phyloP scores from a whole-genome alignment of 2,329 filamentous ascomycete species.

The Pseudogymnoascus sp. region DNA sequence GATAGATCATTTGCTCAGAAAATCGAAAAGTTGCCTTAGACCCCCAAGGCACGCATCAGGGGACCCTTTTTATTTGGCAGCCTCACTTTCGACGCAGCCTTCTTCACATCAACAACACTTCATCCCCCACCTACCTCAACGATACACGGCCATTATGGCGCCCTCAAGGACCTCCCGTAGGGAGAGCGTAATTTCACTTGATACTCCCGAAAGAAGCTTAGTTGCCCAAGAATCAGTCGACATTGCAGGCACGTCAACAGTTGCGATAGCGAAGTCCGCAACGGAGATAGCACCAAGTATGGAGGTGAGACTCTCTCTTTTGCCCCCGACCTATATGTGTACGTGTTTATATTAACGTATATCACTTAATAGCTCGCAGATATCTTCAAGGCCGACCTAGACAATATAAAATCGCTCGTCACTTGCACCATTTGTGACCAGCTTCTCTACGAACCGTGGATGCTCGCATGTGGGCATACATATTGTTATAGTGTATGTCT shows the following conservation, averaged over 20 bases:
- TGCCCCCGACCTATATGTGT: background rate
- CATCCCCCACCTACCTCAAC: background rate
- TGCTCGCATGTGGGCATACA: slow-evolving; percentile 61
- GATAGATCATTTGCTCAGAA: background rate
- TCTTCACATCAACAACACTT: background rate
- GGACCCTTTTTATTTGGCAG: slow-evolving; percentile 1
- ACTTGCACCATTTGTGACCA: slow-evolving; percentile 65
- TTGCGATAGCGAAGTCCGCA: slow-evolving; percentile 7
- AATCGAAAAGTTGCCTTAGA: background rate
- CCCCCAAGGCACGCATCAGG: background rate
- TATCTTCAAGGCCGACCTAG: slow-evolving; percentile 42
- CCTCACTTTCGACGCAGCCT: slow-evolving; percentile 7
- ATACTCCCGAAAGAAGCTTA: background rate
- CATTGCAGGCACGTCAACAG: slow-evolving; percentile 9
- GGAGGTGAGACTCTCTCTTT: slow-evolving; percentile 15
- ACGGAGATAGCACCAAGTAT: slow-evolving; percentile 13
- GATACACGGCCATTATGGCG: slow-evolving; percentile 13
- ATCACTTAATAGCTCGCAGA: slow-evolving; percentile 20
- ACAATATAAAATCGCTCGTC: slow-evolving; percentile 52
- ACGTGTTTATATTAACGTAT: slow-evolving; percentile 9
- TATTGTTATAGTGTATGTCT: slow-evolving; percentile 60
- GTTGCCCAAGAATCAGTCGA: background rate
- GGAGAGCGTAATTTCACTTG: background rate
- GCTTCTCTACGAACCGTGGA: slow-evolving; percentile 64
- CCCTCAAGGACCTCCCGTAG: slow-evolving; percentile 13